Percentiles rank a stretch among this genome's conserved stretches.
Conservation (phyloP, 2,329 filamentous ascomycete genomes). For the Colletotrichum sp. region DNA sequence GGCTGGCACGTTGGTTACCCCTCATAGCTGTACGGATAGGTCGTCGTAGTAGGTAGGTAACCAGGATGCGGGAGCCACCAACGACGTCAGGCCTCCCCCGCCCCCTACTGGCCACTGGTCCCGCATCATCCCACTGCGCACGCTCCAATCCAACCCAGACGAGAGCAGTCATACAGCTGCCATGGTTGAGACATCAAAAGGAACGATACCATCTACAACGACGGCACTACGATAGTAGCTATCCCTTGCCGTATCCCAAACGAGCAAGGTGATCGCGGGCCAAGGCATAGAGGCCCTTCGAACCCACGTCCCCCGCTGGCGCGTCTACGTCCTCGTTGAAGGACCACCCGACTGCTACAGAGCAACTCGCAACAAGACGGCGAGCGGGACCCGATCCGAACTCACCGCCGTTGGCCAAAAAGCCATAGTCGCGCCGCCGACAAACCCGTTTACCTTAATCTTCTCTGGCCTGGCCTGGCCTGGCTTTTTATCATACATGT, state of each 20-base stretch:
- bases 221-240: background rate
- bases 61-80: background rate
- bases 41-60: background rate
- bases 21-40: background rate
- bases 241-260: background rate
- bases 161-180: background rate
- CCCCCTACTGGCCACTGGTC: background rate
- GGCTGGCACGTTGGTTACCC: background rate
- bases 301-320: background rate
- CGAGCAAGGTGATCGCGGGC: background rate
- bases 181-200: background rate
- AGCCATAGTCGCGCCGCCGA: background rate
- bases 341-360: background rate
- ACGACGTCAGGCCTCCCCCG: background rate
- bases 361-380: background rate
- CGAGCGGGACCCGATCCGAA: slow-evolving; percentile 6
- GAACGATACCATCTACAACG: background rate
- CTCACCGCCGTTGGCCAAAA: slow-evolving; percentile 13
- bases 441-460: background rate
- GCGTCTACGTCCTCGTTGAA: background rate
- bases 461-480: background rate
- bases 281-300: background rate
- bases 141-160: background rate
- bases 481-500: background rate
- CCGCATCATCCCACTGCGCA: background rate